Evolutionary conservation across 306 rosid genomes (phyloP).

Genomic region (Vachellia pachyceras): DNA sequence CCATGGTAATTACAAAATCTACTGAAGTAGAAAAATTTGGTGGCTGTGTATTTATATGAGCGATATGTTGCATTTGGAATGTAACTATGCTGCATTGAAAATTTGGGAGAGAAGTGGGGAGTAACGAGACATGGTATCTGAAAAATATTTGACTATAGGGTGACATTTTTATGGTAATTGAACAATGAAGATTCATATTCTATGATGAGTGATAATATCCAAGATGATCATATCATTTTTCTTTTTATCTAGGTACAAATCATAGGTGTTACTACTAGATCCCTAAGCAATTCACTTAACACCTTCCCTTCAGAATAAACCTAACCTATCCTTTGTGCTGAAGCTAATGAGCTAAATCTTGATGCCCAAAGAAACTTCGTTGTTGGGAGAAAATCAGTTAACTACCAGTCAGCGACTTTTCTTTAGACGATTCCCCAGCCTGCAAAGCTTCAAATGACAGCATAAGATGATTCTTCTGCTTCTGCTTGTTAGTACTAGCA

Average conservation of each 20-base stretch:
- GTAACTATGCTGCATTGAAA: not conserved
- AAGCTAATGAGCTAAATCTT: not conserved
- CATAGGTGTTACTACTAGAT: not conserved
- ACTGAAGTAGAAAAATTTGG: not conserved
- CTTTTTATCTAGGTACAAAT: not conserved
- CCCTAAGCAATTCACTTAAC: not conserved
- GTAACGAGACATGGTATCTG: not conserved
- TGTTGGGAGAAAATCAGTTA: not conserved
- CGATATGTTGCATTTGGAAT: not conserved
- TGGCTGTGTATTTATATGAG: not conserved
- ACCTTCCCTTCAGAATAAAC: not conserved
- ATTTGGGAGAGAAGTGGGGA: not conserved
- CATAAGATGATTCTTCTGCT: conserved; percentile 7
- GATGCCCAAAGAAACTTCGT: not conserved
- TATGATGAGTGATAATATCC: not conserved
- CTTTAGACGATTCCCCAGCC: not conserved
- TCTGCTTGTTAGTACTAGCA: not conserved
- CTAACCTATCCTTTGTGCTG: not conserved
- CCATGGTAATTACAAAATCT: not conserved
- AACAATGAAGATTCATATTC: not conserved
- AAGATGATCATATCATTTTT: not conserved
- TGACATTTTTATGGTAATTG: not conserved
- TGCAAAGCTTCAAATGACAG: not conserved
- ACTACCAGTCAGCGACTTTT: not conserved
- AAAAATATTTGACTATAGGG: not conserved